Percentiles rank a stretch among this genome's conserved stretches.
These are phyloP conservation scores for Bullera alba DNA, from an alignment of 768 basidiomycete genomes.

Conservation along the genomic window DNA sequence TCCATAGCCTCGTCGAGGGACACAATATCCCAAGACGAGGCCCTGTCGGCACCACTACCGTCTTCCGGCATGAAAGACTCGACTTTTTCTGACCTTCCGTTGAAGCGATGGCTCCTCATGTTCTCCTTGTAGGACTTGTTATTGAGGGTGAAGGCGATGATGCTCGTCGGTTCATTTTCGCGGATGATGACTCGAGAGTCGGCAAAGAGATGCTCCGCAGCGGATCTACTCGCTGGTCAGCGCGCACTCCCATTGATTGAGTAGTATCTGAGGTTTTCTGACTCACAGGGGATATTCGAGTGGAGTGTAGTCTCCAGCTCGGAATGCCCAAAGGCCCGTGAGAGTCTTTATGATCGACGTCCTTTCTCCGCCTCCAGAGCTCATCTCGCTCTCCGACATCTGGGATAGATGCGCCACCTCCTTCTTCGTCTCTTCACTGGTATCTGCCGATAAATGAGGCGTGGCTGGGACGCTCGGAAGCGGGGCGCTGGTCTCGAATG, in stretches of 20 bases:
- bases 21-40: constrained; percentile 87
- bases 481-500: constrained; percentile 45
- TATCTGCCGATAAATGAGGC: constrained; percentile 33
- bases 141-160: constrained; percentile 80
- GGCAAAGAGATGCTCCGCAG: constrained; percentile 77
- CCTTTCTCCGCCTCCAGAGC: constrained; percentile 56
- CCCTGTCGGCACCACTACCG: constrained; percentile 64
- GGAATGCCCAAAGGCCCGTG: constrained; percentile 69
- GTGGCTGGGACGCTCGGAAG: constrained; percentile 44
- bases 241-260: neutral
- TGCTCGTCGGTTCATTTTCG: constrained; percentile 94
- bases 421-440: constrained; percentile 21
- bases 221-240: constrained; percentile 19
- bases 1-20: constrained; percentile 59
- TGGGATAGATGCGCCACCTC: constrained; percentile 31
- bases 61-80: constrained; percentile 94
- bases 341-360: constrained; percentile 73
- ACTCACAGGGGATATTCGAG: constrained; percentile 56
- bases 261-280: neutral
- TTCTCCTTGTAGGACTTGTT: constrained; percentile 47
- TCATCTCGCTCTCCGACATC: constrained; percentile 48
- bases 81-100: constrained; percentile 55
- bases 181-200: constrained; percentile 91
- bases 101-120: constrained; percentile 24
- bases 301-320: constrained; percentile 52